phyloP scores from a whole-genome alignment of 768 basidiomycete species.

The Leucosporidium yakuticum region DNA sequence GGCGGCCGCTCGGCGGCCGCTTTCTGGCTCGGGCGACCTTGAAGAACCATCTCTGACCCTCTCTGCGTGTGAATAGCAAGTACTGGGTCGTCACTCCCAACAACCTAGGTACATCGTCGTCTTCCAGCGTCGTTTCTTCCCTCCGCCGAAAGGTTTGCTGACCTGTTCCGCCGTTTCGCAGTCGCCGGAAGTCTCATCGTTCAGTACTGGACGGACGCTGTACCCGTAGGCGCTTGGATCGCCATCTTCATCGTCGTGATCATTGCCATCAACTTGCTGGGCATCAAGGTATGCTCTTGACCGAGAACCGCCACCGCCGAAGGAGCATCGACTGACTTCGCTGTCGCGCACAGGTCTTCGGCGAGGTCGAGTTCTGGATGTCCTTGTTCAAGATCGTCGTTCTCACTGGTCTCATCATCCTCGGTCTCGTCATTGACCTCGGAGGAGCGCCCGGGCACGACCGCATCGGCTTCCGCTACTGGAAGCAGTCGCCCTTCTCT shows the following conservation, averaged over 20 bases:
- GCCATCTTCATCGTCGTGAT: slow-evolving; percentile 22
- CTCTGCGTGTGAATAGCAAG: no score
- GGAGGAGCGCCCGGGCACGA: slow-evolving; percentile 57
- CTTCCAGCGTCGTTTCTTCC: background rate
- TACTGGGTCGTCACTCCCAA: slow-evolving; percentile 29
- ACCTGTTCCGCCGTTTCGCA: background rate
- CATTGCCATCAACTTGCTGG: slow-evolving; percentile 25
- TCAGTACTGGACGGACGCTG: slow-evolving; percentile 25
- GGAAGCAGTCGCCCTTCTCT: slow-evolving; percentile 40
- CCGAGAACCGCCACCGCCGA: background rate
- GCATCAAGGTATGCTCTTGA: slow-evolving; percentile 18
- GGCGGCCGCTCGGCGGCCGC: no score
- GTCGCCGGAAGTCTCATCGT: slow-evolving; percentile 14
- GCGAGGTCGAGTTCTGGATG: slow-evolving; percentile 42
- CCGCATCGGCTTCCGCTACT: slow-evolving; percentile 50
- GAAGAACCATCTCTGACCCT: no score
- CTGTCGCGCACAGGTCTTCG: background rate
- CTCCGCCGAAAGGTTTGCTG: background rate
- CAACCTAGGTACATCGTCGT: slow-evolving; percentile 29
- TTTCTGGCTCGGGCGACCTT: no score
- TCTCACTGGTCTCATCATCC: slow-evolving; percentile 46
- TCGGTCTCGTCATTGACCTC: slow-evolving; percentile 54
- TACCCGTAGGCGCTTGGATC: slow-evolving; percentile 24
- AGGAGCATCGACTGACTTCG: background rate
- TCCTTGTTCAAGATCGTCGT: slow-evolving; percentile 44